These are phyloP conservation scores for Solidago caesia DNA, from an alignment of 129 eudicot genomes.

Conservation along the genomic window DNA sequence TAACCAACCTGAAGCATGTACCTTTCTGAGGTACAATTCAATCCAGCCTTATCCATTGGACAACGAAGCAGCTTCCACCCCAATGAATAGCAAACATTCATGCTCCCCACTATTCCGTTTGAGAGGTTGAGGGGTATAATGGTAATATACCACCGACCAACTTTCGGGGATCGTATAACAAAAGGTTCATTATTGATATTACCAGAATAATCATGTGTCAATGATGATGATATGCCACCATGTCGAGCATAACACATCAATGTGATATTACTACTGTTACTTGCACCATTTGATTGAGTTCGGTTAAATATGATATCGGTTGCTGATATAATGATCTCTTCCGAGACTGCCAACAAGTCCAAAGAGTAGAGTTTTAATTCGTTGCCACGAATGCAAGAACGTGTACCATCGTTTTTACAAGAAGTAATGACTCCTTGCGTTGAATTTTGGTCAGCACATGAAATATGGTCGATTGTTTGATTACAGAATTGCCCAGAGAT, in stretches of 20 bases:
- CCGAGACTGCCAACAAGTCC: conserved; percentile 63
- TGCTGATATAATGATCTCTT: conserved; percentile 49
- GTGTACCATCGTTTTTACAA: conserved; percentile 50
- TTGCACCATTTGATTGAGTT: conserved; percentile 38
- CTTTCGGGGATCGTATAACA: conserved; percentile 67
- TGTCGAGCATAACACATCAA: conserved; percentile 82
- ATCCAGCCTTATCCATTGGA: conserved; percentile 77
- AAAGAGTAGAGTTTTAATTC: conserved; percentile 57
- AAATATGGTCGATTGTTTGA: conserved; percentile 63
- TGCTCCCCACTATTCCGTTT: conserved; percentile 27
- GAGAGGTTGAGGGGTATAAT: conserved; percentile 47
- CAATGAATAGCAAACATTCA: conserved; percentile 65
- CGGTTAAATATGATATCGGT: conserved; percentile 43
- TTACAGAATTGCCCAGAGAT: conserved; percentile 80
- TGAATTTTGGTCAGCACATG: conserved; percentile 49
- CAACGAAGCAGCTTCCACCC: conserved; percentile 75
- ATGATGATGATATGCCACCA: conserved; percentile 62
- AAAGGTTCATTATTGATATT: conserved; percentile 51
- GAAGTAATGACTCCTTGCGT: conserved; percentile 47
- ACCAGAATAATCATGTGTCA: conserved; percentile 66
- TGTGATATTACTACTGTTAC: conserved; percentile 29
- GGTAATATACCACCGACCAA: conserved; percentile 83
- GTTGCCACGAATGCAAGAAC: conserved; percentile 47
- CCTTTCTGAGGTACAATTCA: conserved; percentile 65
- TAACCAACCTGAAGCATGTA: conserved; percentile 77